Evolutionary conservation across 1,139 yeast genomes (phyloP), one percentile per base, ranked within the genome.

Genomic region (Yamadazyma blattariae): DNA sequence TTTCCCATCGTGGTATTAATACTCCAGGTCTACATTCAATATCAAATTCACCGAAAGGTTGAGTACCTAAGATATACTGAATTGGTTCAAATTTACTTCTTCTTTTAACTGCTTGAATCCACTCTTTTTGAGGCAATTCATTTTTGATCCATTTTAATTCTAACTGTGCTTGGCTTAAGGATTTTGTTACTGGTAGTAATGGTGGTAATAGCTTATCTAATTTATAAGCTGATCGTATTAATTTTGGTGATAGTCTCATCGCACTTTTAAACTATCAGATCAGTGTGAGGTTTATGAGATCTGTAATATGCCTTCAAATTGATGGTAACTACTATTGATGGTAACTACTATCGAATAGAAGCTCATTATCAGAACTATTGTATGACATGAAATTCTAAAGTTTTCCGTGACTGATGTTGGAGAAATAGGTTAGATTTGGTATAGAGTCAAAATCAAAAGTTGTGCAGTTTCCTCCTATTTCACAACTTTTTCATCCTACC

Each of bases 1-100:
- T 92, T 52, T 92, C 98, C 85, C 95, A 82, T 33, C 98, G 61
- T 0, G 98, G 98, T 29, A 92, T 89, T 40, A 92, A 61, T 2
- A 88, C 97, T 0, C 80, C 79, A 1, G 66, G 67, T 18, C 59
- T 50, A 50, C 96, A 87, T 22, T 51, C 44, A 3, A 92, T 68
- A 15, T 74, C 77, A 33, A 90, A 55, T 0, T 57, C 45, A 0
- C 95, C 96, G 63, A 92, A 92, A 1, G 97, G 97, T 59, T 90
- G 97, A 1, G 79, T 61, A 1, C 90, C 89, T 16, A 92, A 62
- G 7, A 92, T 75, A 54, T 92, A 89, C 56, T 92, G 97, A 25
- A 90, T 57, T 0, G 97, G 97, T 14, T 71, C 76, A 9, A 67
- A 64, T 13, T 54, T 52, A 4, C 71, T 54, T 40, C 92, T 55